A percentile compares a stretch with the other conserved stretches of the same genome.
Conservation (phyloP, 495 filamentous ascomycete species). For the Entonaema liquescens region DNA sequence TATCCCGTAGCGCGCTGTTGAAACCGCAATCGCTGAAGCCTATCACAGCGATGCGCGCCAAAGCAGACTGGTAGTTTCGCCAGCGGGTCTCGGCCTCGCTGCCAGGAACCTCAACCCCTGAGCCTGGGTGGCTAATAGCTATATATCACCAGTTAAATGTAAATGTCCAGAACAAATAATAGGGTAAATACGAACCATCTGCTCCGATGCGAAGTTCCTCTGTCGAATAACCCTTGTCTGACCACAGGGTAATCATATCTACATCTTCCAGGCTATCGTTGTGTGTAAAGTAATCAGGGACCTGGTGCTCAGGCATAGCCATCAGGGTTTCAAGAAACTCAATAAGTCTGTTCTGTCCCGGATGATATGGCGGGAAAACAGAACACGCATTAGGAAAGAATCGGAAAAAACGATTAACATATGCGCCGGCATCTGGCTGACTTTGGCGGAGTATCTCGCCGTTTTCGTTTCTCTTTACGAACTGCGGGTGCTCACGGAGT, state of each 20-base stretch:
- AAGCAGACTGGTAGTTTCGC: constrained; percentile 30
- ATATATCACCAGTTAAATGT: constrained; percentile 3
- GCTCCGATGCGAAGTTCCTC: constrained; percentile 25
- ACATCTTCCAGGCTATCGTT: not conserved
- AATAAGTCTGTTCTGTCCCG: constrained; percentile 22
- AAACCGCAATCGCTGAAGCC: constrained; percentile 30
- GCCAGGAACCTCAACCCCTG: constrained; percentile 19
- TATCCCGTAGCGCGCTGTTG: constrained; percentile 26
- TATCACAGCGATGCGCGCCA: constrained; percentile 22
- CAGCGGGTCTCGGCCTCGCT: constrained; percentile 25
- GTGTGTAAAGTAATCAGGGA: constrained; percentile 18
- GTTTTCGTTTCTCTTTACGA: constrained; percentile 10
- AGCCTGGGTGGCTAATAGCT: constrained; percentile 25
- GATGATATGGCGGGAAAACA: constrained; percentile 26
- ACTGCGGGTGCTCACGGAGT: constrained; percentile 6
- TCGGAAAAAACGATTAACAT: constrained; percentile 23
- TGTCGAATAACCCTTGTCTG: constrained; percentile 9
- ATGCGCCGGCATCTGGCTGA: constrained; percentile 26
- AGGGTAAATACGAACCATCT: constrained; percentile 15
- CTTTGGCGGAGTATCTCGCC: constrained; percentile 10
- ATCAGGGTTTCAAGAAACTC: constrained; percentile 23
- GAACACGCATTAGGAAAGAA: constrained; percentile 22
- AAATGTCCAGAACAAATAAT: not conserved
- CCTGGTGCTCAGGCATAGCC: constrained; percentile 24
- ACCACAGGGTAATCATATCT: constrained; percentile 21